A percentile compares a stretch with the other conserved stretches of the same genome.
phyloP scores from a whole-genome alignment of 345 rosid genomes.

The Euphorbia lathyris region DNA sequence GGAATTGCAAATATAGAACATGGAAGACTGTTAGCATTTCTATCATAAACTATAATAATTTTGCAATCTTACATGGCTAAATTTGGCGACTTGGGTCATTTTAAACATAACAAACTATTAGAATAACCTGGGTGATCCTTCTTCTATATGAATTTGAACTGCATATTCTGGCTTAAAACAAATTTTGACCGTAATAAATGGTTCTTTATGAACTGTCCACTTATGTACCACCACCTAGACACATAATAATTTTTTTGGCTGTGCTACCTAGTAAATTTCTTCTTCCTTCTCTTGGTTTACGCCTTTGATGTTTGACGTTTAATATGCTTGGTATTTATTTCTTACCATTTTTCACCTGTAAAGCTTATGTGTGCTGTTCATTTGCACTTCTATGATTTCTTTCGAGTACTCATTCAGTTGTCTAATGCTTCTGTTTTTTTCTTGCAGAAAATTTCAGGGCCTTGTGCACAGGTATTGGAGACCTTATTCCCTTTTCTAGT shows the following conservation, averaged over 20 bases:
- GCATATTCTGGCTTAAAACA: not conserved
- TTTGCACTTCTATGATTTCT: too few relatives aligned
- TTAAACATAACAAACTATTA: not conserved
- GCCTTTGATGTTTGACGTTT: not conserved
- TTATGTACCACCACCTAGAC: not conserved
- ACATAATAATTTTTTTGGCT: not conserved
- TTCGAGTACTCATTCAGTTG: not conserved
- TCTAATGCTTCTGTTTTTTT: constrained; percentile 17
- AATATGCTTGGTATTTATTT: not conserved
- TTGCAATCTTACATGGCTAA: not conserved
- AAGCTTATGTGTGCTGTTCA: not conserved
- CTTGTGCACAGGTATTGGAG: constrained; percentile 78
- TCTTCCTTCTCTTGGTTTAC: not conserved
- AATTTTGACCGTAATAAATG: not conserved
- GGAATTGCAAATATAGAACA: not conserved
- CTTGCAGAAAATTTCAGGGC: constrained; percentile 95
- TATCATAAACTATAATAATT: not conserved
- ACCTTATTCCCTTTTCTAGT: not conserved
- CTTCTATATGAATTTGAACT: not conserved
- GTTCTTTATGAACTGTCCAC: not conserved
- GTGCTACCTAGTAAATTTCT: not conserved
- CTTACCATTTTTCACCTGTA: not conserved
- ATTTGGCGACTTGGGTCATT: not conserved
- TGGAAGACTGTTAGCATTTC: not conserved
- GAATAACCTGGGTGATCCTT: not conserved